Evolutionary conservation across 2,329 filamentous ascomycete genomes (phyloP), one percentile per base, ranked within the genome.

Genomic region (Fusarium foetens): DNA sequence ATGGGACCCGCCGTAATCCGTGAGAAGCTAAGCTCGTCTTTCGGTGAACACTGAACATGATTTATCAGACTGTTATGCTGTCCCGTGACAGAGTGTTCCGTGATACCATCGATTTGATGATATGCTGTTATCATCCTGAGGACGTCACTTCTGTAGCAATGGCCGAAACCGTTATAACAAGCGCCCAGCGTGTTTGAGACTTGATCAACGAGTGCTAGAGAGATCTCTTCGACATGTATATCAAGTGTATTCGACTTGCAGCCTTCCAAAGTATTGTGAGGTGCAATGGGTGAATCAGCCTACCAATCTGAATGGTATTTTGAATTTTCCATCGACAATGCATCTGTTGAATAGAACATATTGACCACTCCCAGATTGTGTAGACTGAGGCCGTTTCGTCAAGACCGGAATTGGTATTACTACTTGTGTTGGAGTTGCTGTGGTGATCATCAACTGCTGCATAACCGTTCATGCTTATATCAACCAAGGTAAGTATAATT

Each of bases 271-370:
- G 31, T 27, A 17, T 16, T n/a, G 23, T 17, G 31, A 14, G 23
- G 23, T 21, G 23, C 41, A 36, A 14, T 11, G 16, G 31, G 43
- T 29, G 31, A 49, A 25, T 14, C 19, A n/a, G 33, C 23, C 23
- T 27, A 29, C 14, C 31, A n/a, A 27, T 9, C 41, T 16, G 29
- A 8, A 36, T 23, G 29, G 43, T 58, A n/a, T 48, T 58, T 58
- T 58, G 54, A 58, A 58, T 58, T 58, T 58, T 49, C 41, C 41
- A 58, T 48, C 54, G 9, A 58, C 41, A 58, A 58, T n/a, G 54
- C 23, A 36, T 58, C 19, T 25, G 11, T 13, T 36, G 29, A 29
- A 35, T n/a, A 33, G 14, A 35, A 49, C 23, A 19, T 35, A 19
- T 36, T 49, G 19, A 11, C 23, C 31, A 36, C n/a, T 21, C 13